Percentiles rank a stretch among this genome's conserved stretches.
phyloP scores from a whole-genome alignment of 495 filamentous ascomycete species.

The Xylaria intraflava region DNA sequence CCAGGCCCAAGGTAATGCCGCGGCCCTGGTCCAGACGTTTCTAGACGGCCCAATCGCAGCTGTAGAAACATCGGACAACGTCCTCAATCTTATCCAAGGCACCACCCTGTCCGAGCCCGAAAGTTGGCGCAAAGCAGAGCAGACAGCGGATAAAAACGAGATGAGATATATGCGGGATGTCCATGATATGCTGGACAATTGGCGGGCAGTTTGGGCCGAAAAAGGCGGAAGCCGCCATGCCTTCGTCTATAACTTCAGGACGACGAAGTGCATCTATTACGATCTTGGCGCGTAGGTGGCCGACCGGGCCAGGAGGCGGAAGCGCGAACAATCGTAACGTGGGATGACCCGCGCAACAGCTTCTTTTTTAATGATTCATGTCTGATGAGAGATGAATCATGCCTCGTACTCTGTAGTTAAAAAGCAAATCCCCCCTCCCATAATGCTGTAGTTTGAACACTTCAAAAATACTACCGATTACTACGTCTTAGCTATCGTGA shows the following conservation, averaged over 20 bases:
- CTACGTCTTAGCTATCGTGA: no score
- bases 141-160: conserved; percentile 69
- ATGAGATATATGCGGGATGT: conserved; percentile 82
- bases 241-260: conserved; percentile 78
- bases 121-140: conserved; percentile 77
- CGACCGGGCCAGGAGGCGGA: neutral
- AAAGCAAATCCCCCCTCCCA: neutral
- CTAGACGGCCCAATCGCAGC: conserved; percentile 74
- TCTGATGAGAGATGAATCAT: conserved; percentile 4
- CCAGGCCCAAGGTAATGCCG: conserved; percentile 60
- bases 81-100: conserved; percentile 71
- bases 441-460: no score
- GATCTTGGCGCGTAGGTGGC: conserved; percentile 50
- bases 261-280: conserved; percentile 68
- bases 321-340: neutral
- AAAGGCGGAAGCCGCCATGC: conserved; percentile 51
- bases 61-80: conserved; percentile 78
- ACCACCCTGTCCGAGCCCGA: conserved; percentile 76
- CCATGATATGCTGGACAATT: conserved; percentile 64
- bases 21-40: conserved; percentile 57
- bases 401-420: neutral
- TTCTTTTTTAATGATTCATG: conserved; percentile 1
- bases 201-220: conserved; percentile 52
- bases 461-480: no score
- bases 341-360: neutral